A percentile compares a stretch with the other conserved stretches of the same genome.
Conservation (phyloP, 768 basidiomycete species). For the Lactarius sanguifluus region DNA sequence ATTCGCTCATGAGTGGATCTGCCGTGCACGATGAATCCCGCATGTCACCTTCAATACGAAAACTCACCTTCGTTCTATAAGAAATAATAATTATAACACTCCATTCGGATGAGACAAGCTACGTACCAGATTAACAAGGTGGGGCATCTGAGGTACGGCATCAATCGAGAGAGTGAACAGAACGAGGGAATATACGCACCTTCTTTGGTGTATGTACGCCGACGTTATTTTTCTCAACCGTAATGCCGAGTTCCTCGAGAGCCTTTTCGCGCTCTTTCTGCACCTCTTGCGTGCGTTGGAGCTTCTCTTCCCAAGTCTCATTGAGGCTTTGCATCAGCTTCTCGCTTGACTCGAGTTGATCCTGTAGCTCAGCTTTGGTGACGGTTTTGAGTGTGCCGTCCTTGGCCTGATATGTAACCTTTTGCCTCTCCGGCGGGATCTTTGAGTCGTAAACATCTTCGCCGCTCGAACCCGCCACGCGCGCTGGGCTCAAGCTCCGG, state of each 20-base stretch:
- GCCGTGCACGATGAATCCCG: constrained; percentile 10
- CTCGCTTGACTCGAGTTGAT: constrained; percentile 94
- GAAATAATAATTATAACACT: constrained; percentile 4
- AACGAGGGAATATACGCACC: constrained; percentile 36
- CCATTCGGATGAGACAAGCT: constrained; percentile 7
- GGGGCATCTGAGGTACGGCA: constrained; percentile 66
- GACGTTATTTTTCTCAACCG: constrained; percentile 93
- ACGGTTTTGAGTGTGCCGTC: constrained; percentile 94
- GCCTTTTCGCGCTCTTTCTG: constrained; percentile 98
- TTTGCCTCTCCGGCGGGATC: constrained; percentile 92
- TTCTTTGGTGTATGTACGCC: constrained; percentile 99
- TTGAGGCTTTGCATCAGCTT: constrained; percentile 92
- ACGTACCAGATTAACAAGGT: constrained; percentile 89
- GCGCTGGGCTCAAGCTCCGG: constrained; percentile 45
- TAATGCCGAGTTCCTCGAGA: constrained; percentile 95
- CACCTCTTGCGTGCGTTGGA: constrained; percentile 87
- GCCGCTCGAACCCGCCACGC: constrained; percentile 64
- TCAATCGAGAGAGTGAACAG: background rate
- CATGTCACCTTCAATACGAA: background rate
- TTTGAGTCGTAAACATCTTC: constrained; percentile 84
- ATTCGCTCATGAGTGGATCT: constrained; percentile 98
- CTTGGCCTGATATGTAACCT: constrained; percentile 90
- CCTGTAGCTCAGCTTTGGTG: constrained; percentile 95
- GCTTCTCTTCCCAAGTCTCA: constrained; percentile 96
- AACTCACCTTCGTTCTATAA: constrained; percentile 30